Percentiles rank a stretch among this genome's conserved stretches.
These are phyloP conservation scores for Tylopilus rubrobrunneus DNA, from an alignment of 768 basidiomycete species.

Conservation along the genomic window DNA sequence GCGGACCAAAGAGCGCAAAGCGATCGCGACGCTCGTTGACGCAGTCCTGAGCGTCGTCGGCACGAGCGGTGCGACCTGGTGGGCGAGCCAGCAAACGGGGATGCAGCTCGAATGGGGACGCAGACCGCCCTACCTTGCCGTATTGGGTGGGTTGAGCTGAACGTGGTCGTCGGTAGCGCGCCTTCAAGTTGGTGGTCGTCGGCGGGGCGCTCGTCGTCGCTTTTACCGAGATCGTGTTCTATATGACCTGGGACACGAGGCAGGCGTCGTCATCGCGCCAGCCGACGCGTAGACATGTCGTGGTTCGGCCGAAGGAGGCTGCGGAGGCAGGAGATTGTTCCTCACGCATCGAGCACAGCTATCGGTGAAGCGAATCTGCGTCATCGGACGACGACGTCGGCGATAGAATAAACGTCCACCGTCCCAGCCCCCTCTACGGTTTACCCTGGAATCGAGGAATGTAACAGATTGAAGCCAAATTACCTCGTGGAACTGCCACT, in stretches of 20 bases:
- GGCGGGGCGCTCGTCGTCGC: slow-evolving; percentile 64
- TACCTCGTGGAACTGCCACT: neutral
- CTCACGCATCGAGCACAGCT: slow-evolving; percentile 22
- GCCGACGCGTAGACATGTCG: slow-evolving; percentile 1
- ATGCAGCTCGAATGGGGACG: slow-evolving; percentile 78
- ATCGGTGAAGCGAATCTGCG: slow-evolving; percentile 15
- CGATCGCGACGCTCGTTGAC: slow-evolving; percentile 68
- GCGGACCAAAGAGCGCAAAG: slow-evolving; percentile 53
- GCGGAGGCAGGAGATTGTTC: slow-evolving; percentile 8
- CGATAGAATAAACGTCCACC: neutral
- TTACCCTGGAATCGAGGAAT: neutral
- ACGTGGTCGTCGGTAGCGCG: slow-evolving; percentile 38
- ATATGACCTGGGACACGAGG: slow-evolving; percentile 68
- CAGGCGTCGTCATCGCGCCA: slow-evolving; percentile 21
- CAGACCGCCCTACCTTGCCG: neutral
- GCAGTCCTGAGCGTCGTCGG: slow-evolving; percentile 65
- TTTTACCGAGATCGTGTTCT: slow-evolving; percentile 63
- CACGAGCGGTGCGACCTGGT: slow-evolving; percentile 68
- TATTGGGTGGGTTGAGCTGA: neutral
- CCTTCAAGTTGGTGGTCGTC: slow-evolving; percentile 49
- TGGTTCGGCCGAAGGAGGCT: slow-evolving; percentile 4
- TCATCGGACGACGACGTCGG: slow-evolving; percentile 11
- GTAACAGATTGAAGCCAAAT: no score
- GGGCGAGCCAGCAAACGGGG: slow-evolving; percentile 58
- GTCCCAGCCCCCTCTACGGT: neutral